Percentiles rank a stretch among this genome's conserved stretches.
phyloP scores from a whole-genome alignment of 257 asterid genomes.

The Gentiana macrophylla region DNA sequence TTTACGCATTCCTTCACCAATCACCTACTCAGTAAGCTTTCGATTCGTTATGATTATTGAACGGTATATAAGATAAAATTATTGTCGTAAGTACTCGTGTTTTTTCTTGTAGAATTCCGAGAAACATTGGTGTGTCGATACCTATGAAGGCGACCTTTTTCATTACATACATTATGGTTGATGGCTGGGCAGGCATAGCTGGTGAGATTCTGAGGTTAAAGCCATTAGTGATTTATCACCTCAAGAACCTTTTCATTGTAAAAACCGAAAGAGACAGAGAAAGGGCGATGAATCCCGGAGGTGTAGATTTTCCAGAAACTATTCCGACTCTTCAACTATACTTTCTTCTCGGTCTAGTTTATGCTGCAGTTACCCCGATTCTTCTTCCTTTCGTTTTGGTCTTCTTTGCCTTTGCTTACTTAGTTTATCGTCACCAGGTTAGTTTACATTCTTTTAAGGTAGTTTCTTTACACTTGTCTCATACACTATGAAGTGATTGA shows the following conservation, averaged over 20 bases:
- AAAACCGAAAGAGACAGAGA: conserved; percentile 84
- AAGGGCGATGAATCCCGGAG: conserved; percentile 81
- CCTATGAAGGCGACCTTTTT: conserved; percentile 99
- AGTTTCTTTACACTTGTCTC: no score
- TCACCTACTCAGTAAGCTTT: conserved; percentile 70
- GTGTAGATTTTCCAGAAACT: conserved; percentile 69
- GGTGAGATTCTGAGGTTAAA: conserved; percentile 78
- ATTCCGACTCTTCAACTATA: conserved; percentile 82
- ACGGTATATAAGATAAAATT: no score
- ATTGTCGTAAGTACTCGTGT: not conserved
- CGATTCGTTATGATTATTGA: not conserved
- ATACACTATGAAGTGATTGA: not conserved
- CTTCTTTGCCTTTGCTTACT: conserved; percentile 87
- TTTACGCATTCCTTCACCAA: conserved; percentile 80
- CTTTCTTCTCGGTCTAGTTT: conserved; percentile 83
- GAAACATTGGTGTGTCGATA: conserved; percentile 90
- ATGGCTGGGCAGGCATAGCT: conserved; percentile 97
- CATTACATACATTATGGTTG: conserved; percentile 85
- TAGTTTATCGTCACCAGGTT: conserved; percentile 97
- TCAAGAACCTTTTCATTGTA: conserved; percentile 76
- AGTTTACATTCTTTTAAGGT: conserved; percentile 3
- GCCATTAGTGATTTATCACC: conserved; percentile 65
- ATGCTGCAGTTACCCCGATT: conserved; percentile 84
- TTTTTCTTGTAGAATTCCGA: conserved; percentile 66
- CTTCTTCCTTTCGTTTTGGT: conserved; percentile 87